A percentile compares a stretch with the other conserved stretches of the same genome.
These are phyloP conservation scores for Salmacisia buchloeana DNA, from an alignment of 1,284 basidiomycete genomes.

Conservation along the genomic window DNA sequence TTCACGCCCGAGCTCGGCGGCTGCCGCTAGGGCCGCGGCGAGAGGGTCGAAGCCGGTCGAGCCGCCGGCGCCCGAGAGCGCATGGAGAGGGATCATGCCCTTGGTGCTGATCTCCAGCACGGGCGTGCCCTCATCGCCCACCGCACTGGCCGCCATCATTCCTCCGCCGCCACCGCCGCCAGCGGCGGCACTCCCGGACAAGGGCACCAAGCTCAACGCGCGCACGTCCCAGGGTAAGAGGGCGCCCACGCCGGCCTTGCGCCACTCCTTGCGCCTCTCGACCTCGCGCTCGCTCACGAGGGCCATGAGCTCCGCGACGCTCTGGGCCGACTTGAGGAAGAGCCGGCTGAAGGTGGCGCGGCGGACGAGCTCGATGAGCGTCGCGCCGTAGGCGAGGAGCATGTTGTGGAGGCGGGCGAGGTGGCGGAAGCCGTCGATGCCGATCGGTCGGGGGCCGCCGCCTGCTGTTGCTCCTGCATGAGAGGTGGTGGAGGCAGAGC, in stretches of 20 bases:
- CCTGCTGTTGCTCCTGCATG: slow-evolving; percentile 2
- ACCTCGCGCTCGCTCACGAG: slow-evolving; percentile 34
- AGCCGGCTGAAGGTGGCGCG: slow-evolving; percentile 67
- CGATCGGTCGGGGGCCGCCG: slow-evolving; percentile 29
- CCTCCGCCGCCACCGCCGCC: not conserved
- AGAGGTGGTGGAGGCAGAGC: slow-evolving; percentile 51
- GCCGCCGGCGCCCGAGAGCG: not conserved
- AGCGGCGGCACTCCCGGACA: not conserved
- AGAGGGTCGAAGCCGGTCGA: not conserved
- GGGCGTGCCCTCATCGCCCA: slow-evolving; percentile 28
- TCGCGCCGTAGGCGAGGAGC: slow-evolving; percentile 86
- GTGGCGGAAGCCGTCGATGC: slow-evolving; percentile 72
- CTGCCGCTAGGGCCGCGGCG: not conserved
- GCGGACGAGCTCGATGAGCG: slow-evolving; percentile 81
- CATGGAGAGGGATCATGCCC: not conserved
- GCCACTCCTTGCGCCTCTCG: slow-evolving; percentile 31
- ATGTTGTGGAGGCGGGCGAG: slow-evolving; percentile 81
- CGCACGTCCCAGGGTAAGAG: slow-evolving; percentile 1
- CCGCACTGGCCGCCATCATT: not conserved
- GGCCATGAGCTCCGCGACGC: slow-evolving; percentile 48
- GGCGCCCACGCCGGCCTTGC: slow-evolving; percentile 24
- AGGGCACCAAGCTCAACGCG: slow-evolving; percentile 1
- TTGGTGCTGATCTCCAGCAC: slow-evolving; percentile 41
- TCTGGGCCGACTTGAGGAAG: slow-evolving; percentile 37
- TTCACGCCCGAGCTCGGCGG: slow-evolving; percentile 22